These are phyloP conservation scores for Alternaria consortialis DNA, from an alignment of 2,329 filamentous ascomycete genomes.

Conservation along the genomic window DNA sequence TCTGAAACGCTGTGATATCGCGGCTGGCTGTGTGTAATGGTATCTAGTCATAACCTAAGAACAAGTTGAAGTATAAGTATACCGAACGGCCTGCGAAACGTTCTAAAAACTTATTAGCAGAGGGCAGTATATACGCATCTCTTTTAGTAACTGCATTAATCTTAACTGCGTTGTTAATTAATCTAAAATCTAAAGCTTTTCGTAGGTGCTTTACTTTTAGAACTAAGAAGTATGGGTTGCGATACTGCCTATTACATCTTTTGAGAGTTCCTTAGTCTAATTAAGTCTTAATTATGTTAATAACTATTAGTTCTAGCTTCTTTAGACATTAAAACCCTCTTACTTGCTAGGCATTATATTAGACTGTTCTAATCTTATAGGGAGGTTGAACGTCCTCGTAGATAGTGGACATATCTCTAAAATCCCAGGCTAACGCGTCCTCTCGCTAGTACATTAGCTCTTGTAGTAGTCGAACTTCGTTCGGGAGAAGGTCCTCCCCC, in stretches of 20 bases:
- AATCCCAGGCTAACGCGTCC: too few relatives aligned
- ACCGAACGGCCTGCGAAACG: not conserved
- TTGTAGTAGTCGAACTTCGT: too few relatives aligned
- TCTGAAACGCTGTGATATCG: not conserved
- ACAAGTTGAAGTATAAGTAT: too few relatives aligned
- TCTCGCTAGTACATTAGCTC: too few relatives aligned
- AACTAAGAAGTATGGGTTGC: constrained; percentile 1
- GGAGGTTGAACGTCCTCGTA: too few relatives aligned
- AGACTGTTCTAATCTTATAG: not conserved
- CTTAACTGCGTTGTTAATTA: constrained; percentile 5
- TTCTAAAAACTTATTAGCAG: not conserved
- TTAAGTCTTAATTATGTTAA: not conserved
- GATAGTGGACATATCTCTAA: too few relatives aligned
- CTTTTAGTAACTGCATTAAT: not conserved
- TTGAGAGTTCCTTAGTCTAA: constrained; percentile 1
- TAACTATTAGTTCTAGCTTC: too few relatives aligned
- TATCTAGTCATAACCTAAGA: constrained; percentile 4
- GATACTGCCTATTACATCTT: constrained; percentile 2
- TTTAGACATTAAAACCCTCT: not conserved
- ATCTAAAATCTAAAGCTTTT: not conserved
- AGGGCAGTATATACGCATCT: not conserved
- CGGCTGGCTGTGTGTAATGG: not conserved
- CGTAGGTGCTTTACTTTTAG: constrained; percentile 1
- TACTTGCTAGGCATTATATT: not conserved
- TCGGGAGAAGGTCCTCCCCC: too few relatives aligned